Evolutionary conservation across 805 yeast species (phyloP).

Genomic region (Myxozyma lipomycoides): DNA sequence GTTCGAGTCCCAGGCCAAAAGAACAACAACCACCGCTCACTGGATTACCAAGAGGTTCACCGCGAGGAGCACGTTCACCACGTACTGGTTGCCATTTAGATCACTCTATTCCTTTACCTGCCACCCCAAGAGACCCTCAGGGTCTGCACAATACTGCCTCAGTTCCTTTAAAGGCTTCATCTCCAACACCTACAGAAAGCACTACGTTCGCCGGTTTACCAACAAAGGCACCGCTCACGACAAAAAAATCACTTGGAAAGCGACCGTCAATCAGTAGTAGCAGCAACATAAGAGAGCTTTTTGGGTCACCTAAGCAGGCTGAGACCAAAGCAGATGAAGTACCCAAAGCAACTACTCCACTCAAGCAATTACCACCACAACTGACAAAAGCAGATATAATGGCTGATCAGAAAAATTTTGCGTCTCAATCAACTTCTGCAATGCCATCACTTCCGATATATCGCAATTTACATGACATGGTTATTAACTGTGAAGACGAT

Average conservation of each 20-base stretch:
- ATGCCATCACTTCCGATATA: slow-evolving; percentile 16
- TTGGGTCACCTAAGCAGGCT: background rate
- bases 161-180: slow-evolving; percentile 7
- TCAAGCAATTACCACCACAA: background rate
- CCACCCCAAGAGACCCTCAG: slow-evolving; percentile 1
- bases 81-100: background rate
- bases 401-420: background rate
- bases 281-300: background rate
- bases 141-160: background rate
- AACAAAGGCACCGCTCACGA: slow-evolving; percentile 22
- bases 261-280: slow-evolving; percentile 5
- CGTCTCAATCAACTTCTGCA: background rate
- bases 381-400: slow-evolving; percentile 1
- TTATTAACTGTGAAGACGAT: slow-evolving; percentile 5
- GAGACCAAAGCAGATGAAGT: slow-evolving; percentile 6
- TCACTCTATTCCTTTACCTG: slow-evolving; percentile 1
- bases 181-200: background rate
- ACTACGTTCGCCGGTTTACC: slow-evolving; percentile 20
- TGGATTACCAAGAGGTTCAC: background rate
- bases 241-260: slow-evolving; percentile 19
- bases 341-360: slow-evolving; percentile 4
- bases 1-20: background rate
- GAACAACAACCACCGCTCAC: background rate
- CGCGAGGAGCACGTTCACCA: background rate
- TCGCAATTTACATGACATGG: slow-evolving; percentile 9